Percentiles rank a stretch among this genome's conserved stretches.
These are phyloP conservation scores for Mycena sanguinolenta DNA, from an alignment of 768 basidiomycete genomes.

Conservation along the genomic window DNA sequence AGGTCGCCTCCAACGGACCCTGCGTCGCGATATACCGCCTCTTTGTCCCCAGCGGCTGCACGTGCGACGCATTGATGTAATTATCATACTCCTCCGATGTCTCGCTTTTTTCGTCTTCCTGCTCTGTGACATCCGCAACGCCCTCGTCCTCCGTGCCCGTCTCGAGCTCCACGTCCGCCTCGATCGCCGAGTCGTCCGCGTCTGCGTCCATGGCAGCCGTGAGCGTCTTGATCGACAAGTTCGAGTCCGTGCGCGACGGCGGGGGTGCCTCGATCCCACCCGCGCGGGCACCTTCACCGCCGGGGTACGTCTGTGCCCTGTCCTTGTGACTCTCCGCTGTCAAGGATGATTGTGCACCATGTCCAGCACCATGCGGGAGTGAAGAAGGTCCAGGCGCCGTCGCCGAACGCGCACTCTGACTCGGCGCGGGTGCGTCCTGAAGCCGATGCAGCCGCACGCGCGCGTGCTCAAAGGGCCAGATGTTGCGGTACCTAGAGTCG, in stretches of 20 bases:
- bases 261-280: too few species aligned
- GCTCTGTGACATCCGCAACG: too few species aligned
- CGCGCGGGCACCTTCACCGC: not conserved
- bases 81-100: slow-evolving; percentile 79
- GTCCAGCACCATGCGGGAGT: too few species aligned
- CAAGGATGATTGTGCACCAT: too few species aligned
- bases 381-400: too few species aligned
- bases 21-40: slow-evolving; percentile 96
- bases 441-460: slow-evolving; percentile 77
- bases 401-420: too few species aligned
- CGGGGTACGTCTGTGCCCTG: not conserved
- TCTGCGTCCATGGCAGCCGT: too few species aligned
- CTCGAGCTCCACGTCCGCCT: slow-evolving; percentile 41
- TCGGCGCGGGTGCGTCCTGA: too few species aligned
- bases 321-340: too few species aligned
- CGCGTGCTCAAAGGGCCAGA: slow-evolving; percentile 98
- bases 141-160: slow-evolving; percentile 63
- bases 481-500: slow-evolving; percentile 91
- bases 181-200: not conserved
- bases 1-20: slow-evolving; percentile 92
- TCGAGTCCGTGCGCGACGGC: too few species aligned
- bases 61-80: slow-evolving; percentile 95
- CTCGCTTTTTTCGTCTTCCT: too few species aligned
- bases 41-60: slow-evolving; percentile 87
- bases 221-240: too few species aligned